Conservation (phyloP, 345 rosid species). For the Eucalyptus erythrocorys region DNA sequence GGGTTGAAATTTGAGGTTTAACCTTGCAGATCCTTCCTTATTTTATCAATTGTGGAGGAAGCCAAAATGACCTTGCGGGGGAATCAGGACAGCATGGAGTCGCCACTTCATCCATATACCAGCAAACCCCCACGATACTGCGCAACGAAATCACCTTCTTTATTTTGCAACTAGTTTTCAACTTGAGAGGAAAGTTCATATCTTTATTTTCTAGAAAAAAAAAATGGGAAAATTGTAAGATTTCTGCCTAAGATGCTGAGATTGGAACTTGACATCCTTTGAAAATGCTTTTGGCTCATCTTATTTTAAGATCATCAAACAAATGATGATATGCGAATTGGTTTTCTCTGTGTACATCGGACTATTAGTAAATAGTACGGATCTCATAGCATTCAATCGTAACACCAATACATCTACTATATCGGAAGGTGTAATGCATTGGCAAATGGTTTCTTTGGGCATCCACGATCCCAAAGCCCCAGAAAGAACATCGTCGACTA, state of each 20-base stretch:
- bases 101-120: too few relatives aligned
- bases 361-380: background rate
- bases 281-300: too few relatives aligned
- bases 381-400: background rate
- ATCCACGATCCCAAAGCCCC: too few relatives aligned
- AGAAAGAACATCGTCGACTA: background rate
- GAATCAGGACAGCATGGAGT: background rate
- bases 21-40: background rate
- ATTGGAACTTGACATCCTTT: background rate
- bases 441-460: too few relatives aligned
- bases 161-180: too few relatives aligned
- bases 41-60: background rate
- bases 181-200: too few relatives aligned
- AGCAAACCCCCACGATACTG: too few relatives aligned
- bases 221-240: background rate
- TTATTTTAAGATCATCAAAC: background rate
- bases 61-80: background rate
- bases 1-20: background rate
- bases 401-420: background rate
- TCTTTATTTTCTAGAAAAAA: too few relatives aligned
- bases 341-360: background rate
- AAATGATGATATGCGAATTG: background rate
- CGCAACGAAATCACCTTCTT: too few relatives aligned
- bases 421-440: too few relatives aligned
- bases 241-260: background rate